Evolutionary conservation across 2,329 filamentous ascomycete species (phyloP), one percentile per base, ranked within the genome.

Genomic region (Colletotrichum truncatum): DNA sequence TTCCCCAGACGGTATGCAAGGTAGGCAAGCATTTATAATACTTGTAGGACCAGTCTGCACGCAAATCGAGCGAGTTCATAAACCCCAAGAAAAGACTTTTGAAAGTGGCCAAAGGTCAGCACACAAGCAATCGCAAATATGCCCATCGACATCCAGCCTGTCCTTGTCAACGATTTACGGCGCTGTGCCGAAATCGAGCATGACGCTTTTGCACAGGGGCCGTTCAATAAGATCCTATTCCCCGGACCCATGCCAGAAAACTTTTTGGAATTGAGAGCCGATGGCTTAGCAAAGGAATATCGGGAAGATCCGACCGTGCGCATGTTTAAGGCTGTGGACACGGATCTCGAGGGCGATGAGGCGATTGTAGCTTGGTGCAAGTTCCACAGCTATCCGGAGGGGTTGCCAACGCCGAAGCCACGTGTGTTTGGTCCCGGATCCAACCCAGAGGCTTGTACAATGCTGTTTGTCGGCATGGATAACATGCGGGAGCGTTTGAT

Each of bases 361-460:
- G 70, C 70, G 53, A 75, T 72, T 55, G 58, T 81, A 34, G 73
- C 74, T n/a, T 80, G 78, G 60, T 68, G 73, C 32, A 74, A 74
- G 70, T 81, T 77, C 73, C 75, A 74, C 52, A 68, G 80, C 8
- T 76, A 74, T 70, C 66, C 70, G 3, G 72, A 73, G 14, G 68
- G 61, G 6, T 61, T 68, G 7, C 72, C 72, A n/a, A 66, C 68
- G 45, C 69, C 74, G 23, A 60, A 52, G 38, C 43, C 70, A 25
- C 66, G 68, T 4, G 59, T 68, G 1, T 75, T 70, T 60, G 73
- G 75, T 0, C 71, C 75, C 1, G 74, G 74, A 1, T 67, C 71
- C 5, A 78, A 79, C 32, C 51, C 66, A 4, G 77, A 80, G 68
- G 76, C 75, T 5, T 75, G 73, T 34, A 72, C 76, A 4, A 54